Percentiles rank a stretch among this genome's conserved stretches.
These are phyloP conservation scores for Eucommia ulmoides DNA, from an alignment of 257 asterid species.

Conservation along the genomic window DNA sequence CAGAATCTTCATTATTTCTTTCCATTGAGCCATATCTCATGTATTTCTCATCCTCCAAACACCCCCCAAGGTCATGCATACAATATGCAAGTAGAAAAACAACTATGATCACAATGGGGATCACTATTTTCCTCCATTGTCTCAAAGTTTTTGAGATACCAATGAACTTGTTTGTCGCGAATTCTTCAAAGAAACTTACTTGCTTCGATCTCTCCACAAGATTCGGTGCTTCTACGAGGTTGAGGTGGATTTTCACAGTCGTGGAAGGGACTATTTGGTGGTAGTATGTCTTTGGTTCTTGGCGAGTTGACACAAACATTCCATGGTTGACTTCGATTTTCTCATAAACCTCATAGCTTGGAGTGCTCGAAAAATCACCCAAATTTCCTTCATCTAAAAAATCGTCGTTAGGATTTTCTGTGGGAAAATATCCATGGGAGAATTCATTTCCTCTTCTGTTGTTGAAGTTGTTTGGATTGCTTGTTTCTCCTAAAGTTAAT, in stretches of 20 bases:
- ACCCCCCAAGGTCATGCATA: constrained; percentile 16
- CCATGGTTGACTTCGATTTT: constrained; percentile 38
- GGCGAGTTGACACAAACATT: constrained; percentile 47
- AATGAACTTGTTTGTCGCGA: constrained; percentile 1
- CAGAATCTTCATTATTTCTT: background rate
- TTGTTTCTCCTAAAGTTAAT: constrained; percentile 24
- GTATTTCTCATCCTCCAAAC: constrained; percentile 8
- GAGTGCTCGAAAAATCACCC: constrained; percentile 31
- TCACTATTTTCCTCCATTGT: constrained; percentile 18
- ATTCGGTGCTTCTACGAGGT: constrained; percentile 16
- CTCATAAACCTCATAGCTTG: constrained; percentile 27
- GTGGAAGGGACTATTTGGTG: constrained; percentile 47
- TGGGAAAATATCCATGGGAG: constrained; percentile 20
- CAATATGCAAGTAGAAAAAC: constrained; percentile 18
- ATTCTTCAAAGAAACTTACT: constrained; percentile 1
- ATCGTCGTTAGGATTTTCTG: constrained; percentile 17
- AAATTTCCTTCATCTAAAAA: constrained; percentile 35
- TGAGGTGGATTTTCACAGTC: constrained; percentile 36
- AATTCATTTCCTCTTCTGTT: constrained; percentile 15
- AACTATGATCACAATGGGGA: constrained; percentile 13
- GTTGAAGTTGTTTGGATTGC: constrained; percentile 17
- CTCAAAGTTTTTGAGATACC: constrained; percentile 7
- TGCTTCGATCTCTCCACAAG: constrained; percentile 11
- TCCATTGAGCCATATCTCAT: background rate
- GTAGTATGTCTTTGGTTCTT: constrained; percentile 33